phyloP scores from a whole-genome alignment of 2,329 filamentous ascomycete species.

The Ustulina deusta region DNA sequence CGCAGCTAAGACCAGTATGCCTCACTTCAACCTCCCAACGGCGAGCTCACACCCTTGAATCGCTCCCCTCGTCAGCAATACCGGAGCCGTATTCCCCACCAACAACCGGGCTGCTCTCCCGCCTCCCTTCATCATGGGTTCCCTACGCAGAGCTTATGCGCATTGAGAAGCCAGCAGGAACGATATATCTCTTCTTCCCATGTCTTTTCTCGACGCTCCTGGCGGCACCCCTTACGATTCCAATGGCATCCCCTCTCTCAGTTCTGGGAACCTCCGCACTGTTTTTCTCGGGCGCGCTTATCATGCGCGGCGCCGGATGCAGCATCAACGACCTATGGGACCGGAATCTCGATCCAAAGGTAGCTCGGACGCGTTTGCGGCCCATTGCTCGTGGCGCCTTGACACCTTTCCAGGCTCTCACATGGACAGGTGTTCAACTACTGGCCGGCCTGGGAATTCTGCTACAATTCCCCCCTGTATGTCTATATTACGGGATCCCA shows the following conservation, averaged over 20 bases:
- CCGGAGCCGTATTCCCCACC: conserved; percentile 72
- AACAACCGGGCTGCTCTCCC: conserved; percentile 75
- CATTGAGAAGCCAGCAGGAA: conserved; percentile 83
- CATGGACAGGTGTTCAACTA: conserved; percentile 80
- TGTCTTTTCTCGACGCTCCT: conserved; percentile 87
- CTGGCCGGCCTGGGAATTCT: conserved; percentile 79
- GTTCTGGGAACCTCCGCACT: conserved; percentile 74
- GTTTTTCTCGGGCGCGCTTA: conserved; percentile 80
- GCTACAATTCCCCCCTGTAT: conserved; percentile 78
- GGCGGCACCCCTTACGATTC: conserved; percentile 76
- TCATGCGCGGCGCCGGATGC: conserved; percentile 90
- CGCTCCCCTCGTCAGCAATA: conserved; percentile 39
- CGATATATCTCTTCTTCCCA: conserved; percentile 87
- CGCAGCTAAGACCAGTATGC: conserved; percentile 32
- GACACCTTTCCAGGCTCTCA: conserved; percentile 75
- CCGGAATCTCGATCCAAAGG: conserved; percentile 84
- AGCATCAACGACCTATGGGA: conserved; percentile 94
- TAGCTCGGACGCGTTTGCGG: conserved; percentile 78
- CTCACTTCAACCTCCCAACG: conserved; percentile 27
- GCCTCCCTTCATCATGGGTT: conserved; percentile 75
- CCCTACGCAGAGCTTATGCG: conserved; percentile 87
- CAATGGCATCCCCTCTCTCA: conserved; percentile 69
- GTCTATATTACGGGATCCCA: conserved; percentile 82
- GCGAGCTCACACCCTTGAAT: conserved; percentile 45
- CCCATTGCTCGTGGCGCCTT: conserved; percentile 85